Evolutionary conservation across 2,329 filamentous ascomycete genomes (phyloP).

Genomic region (Arthrinium phaeospermum): DNA sequence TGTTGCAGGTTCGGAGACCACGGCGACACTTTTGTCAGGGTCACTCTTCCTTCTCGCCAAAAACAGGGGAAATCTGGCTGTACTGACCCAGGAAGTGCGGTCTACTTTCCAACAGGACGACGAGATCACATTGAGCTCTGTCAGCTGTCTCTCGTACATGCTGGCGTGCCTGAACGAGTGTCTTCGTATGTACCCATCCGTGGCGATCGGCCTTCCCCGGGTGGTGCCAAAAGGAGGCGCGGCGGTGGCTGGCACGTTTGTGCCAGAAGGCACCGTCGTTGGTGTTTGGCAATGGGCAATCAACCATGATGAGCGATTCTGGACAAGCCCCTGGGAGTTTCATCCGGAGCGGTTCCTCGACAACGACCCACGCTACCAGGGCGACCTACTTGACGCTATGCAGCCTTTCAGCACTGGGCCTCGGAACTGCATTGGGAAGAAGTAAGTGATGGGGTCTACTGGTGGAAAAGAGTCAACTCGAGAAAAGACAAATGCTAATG

Average conservation of each 20-base stretch:
- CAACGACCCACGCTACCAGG: conserved; percentile 35
- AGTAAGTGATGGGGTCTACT: conserved; percentile 24
- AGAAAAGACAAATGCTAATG: background rate
- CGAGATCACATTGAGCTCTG: conserved; percentile 45
- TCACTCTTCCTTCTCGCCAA: conserved; percentile 46
- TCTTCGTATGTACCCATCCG: conserved; percentile 48
- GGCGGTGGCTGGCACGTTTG: conserved; percentile 31
- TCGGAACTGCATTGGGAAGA: conserved; percentile 47
- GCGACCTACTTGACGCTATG: conserved; percentile 41
- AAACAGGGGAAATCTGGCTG: conserved; percentile 40
- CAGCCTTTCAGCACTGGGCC: conserved; percentile 46
- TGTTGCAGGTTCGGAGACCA: conserved; percentile 58
- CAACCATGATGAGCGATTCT: conserved; percentile 43
- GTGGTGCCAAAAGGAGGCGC: conserved; percentile 34
- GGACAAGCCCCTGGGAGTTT: conserved; percentile 44
- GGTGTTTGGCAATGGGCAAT: conserved; percentile 44
- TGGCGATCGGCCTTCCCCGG: conserved; percentile 33
- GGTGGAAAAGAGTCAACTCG: background rate
- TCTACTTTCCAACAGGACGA: conserved; percentile 42
- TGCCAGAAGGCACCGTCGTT: conserved; percentile 41
- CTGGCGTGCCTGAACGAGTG: conserved; percentile 49
- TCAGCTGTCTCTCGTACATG: conserved; percentile 43
- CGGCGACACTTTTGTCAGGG: conserved; percentile 50
- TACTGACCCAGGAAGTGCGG: conserved; percentile 46
- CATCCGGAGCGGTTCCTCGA: conserved; percentile 47